Evolutionary conservation across 805 yeast species (phyloP).

Genomic region (Kluyveromyces starmeri): DNA sequence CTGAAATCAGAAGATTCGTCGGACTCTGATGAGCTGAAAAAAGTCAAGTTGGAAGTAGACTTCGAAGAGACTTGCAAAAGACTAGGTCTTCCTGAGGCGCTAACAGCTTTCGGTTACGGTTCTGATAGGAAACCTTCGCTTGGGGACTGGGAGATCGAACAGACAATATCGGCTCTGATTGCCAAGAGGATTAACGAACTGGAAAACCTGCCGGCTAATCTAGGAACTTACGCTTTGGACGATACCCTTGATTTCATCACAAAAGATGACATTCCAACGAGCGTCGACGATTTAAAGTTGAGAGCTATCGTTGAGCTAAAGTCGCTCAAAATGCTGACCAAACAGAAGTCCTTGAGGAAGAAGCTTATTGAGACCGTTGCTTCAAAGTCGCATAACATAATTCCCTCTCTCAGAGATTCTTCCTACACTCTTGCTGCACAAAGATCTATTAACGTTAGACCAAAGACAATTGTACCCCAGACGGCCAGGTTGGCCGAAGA

Average conservation of each 20-base stretch:
- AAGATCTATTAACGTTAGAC: conserved; percentile 58
- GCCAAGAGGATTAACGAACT: conserved; percentile 50
- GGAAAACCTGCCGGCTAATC: conserved; percentile 58
- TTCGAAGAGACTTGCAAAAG: conserved; percentile 24
- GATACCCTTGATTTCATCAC: conserved; percentile 35
- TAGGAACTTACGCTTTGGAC: conserved; percentile 47
- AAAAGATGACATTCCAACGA: conserved; percentile 37
- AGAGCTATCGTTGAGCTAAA: conserved; percentile 63
- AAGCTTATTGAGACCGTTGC: conserved; percentile 45
- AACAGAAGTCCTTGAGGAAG: conserved; percentile 64
- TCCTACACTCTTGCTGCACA: conserved; percentile 58
- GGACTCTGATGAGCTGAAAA: conserved; percentile 4
- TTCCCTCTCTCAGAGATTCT: conserved; percentile 41
- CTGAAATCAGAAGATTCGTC: not conserved
- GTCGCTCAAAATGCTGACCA: conserved; percentile 51
- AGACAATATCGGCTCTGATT: conserved; percentile 43
- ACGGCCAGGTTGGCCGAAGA: conserved; percentile 71
- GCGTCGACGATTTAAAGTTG: conserved; percentile 52
- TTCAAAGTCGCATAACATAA: conserved; percentile 46
- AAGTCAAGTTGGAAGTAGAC: conserved; percentile 23
- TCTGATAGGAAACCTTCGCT: conserved; percentile 33
- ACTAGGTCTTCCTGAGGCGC: conserved; percentile 26
- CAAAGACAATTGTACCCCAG: conserved; percentile 61
- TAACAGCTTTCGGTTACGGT: conserved; percentile 12
- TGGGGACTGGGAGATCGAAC: conserved; percentile 46